These are phyloP conservation scores for Ophidiomyces ophidiicola DNA, from an alignment of 2,329 filamentous ascomycete genomes.

Conservation along the genomic window DNA sequence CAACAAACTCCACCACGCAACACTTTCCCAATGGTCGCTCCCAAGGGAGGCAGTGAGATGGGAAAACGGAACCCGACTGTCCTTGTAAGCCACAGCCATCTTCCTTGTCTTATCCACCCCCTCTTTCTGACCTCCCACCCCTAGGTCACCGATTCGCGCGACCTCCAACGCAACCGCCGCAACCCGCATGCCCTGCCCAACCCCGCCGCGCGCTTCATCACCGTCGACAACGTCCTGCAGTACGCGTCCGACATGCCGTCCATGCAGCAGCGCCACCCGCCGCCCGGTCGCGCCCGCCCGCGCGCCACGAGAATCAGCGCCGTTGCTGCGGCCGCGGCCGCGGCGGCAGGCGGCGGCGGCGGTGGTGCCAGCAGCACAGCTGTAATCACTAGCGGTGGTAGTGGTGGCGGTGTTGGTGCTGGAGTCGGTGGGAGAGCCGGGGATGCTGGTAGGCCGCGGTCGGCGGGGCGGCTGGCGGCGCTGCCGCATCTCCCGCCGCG, in stretches of 20 bases:
- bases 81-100: conserved; percentile 25
- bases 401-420: neutral
- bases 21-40: conserved; percentile 11
- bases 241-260: conserved; percentile 92
- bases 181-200: conserved; percentile 18
- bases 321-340: neutral
- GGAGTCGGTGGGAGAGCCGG: conserved; percentile 8
- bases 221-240: conserved; percentile 87
- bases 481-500: conserved; percentile 59
- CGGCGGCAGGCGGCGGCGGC: neutral
- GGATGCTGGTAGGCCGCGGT: conserved; percentile 8
- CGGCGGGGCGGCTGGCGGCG: conserved; percentile 43
- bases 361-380: neutral
- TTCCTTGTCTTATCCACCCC: conserved; percentile 1
- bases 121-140: neutral
- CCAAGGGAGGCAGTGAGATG: conserved; percentile 11
- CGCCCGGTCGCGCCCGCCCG: conserved; percentile 33
- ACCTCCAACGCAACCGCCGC: conserved; percentile 23
- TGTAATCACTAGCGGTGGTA: too few species aligned
- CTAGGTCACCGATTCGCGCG: conserved; percentile 35
- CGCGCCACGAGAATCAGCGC: conserved; percentile 29
- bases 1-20: too few species aligned
- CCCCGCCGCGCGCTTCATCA: conserved; percentile 58
- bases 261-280: conserved; percentile 67
- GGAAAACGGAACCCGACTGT: conserved; percentile 35